Conservation (phyloP, 768 basidiomycete species). For the Leccinum subtestaceum region DNA sequence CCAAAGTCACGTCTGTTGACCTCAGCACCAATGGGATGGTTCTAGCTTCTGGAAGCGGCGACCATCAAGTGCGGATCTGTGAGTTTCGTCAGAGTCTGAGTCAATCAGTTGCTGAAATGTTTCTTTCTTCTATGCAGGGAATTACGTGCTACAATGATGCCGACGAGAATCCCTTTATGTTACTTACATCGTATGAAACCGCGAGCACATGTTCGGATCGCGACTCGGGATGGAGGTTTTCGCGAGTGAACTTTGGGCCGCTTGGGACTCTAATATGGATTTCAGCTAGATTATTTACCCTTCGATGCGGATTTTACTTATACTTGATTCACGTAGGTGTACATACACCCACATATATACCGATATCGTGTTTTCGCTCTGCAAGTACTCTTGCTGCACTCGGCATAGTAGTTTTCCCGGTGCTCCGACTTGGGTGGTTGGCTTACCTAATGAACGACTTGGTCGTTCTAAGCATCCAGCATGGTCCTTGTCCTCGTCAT, state of each 20-base stretch:
- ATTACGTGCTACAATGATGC: conserved; percentile 27
- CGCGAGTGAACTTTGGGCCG: not conserved
- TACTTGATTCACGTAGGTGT: not conserved
- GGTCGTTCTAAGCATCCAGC: conserved; percentile 16
- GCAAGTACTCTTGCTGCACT: not conserved
- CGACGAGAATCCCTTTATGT: not conserved
- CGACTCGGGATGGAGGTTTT: conserved; percentile 6
- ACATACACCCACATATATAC: not conserved
- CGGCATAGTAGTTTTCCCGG: not conserved
- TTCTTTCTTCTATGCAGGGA: conserved; percentile 21
- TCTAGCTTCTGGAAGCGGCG: conserved; percentile 38
- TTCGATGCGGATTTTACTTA: not conserved
- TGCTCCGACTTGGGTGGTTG: not conserved
- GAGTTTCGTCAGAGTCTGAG: conserved; percentile 12
- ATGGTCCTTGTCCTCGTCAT: conserved; percentile 91
- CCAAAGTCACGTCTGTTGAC: conserved; percentile 38
- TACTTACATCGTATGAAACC: not conserved
- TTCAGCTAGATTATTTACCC: conserved; percentile 1
- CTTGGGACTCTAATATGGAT: conserved; percentile 2
- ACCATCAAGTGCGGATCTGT: conserved; percentile 39
- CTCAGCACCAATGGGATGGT: conserved; percentile 30
- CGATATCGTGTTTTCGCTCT: not conserved
- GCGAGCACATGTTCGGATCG: conserved; percentile 5
- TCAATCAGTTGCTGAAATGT: conserved; percentile 14
- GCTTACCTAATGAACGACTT: conserved; percentile 27